These are phyloP conservation scores for Pseudocercospora fuligena DNA, from an alignment of 2,329 filamentous ascomycete genomes.

Conservation along the genomic window DNA sequence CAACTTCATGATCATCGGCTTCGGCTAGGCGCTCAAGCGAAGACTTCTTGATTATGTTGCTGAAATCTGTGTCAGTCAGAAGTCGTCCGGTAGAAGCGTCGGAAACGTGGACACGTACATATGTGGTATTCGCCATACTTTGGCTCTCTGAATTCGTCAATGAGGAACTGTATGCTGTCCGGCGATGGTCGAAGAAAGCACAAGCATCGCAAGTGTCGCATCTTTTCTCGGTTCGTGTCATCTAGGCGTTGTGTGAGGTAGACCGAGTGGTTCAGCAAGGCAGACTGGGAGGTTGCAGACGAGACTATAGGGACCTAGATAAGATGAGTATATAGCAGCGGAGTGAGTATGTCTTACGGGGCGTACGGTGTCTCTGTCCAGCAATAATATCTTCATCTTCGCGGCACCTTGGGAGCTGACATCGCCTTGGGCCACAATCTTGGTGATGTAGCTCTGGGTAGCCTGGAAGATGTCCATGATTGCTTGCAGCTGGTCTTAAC, in stretches of 20 bases:
- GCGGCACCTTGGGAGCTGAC: conserved; percentile 63
- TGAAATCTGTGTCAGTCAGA: conserved; percentile 69
- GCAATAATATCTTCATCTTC: conserved; percentile 97
- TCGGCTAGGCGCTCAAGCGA: conserved; percentile 91
- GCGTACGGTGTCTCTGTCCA: conserved; percentile 87
- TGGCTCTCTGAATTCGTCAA: conserved; percentile 93
- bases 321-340: conserved; percentile 20
- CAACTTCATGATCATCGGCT: conserved; percentile 96
- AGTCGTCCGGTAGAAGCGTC: conserved; percentile 28
- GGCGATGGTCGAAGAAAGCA: conserved; percentile 92
- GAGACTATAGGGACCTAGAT: conserved; percentile 82
- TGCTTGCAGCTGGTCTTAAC: conserved; percentile 5
- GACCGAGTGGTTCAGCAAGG: conserved; percentile 92
- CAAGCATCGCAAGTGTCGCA: conserved; percentile 92
- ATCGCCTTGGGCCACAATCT: conserved; percentile 89
- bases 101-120: conserved; percentile 52
- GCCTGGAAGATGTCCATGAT: conserved; percentile 92
- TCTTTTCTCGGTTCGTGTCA: conserved; percentile 88
- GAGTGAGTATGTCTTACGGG: neutral
- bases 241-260: conserved; percentile 97
- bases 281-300: conserved; percentile 92
- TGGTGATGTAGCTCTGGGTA: conserved; percentile 91
- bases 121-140: conserved; percentile 98
- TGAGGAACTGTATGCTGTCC: conserved; percentile 88
- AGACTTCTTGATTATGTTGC: conserved; percentile 96